phyloP scores from a whole-genome alignment of 345 rosid species.

The Ricinus communis region DNA sequence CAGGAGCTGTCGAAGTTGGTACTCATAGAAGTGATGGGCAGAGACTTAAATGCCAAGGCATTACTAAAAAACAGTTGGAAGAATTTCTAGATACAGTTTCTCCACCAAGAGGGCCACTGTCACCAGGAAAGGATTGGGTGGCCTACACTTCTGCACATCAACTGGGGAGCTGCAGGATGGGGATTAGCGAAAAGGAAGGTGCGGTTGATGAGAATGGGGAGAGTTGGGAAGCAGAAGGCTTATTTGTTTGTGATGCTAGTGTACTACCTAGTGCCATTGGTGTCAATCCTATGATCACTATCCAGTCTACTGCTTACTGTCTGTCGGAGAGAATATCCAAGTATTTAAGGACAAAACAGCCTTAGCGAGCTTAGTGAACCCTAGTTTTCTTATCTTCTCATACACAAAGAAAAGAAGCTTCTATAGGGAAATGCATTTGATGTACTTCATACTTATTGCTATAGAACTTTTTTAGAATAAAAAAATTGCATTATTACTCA shows the following conservation, averaged over 20 bases:
- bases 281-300: constrained; percentile 69
- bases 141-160: constrained; percentile 55
- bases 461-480: background rate
- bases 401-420: background rate
- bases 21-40: constrained; percentile 63
- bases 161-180: constrained; percentile 78
- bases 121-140: constrained; percentile 38
- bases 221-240: constrained; percentile 67
- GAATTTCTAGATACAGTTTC: constrained; percentile 47
- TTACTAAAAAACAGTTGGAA: constrained; percentile 35
- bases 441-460: background rate
- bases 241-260: constrained; percentile 63
- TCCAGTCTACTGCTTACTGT: constrained; percentile 56
- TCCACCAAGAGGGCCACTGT: constrained; percentile 38
- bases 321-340: constrained; percentile 35
- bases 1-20: constrained; percentile 72
- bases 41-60: constrained; percentile 47
- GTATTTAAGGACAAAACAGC: background rate
- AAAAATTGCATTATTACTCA: no score
- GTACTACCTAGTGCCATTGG: constrained; percentile 66
- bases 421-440: background rate
- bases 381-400: background rate
- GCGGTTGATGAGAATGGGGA: constrained; percentile 62
- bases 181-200: constrained; percentile 41
- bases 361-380: background rate